Evolutionary conservation across 805 yeast species (phyloP).

Genomic region (Huiozyma sinensis): DNA sequence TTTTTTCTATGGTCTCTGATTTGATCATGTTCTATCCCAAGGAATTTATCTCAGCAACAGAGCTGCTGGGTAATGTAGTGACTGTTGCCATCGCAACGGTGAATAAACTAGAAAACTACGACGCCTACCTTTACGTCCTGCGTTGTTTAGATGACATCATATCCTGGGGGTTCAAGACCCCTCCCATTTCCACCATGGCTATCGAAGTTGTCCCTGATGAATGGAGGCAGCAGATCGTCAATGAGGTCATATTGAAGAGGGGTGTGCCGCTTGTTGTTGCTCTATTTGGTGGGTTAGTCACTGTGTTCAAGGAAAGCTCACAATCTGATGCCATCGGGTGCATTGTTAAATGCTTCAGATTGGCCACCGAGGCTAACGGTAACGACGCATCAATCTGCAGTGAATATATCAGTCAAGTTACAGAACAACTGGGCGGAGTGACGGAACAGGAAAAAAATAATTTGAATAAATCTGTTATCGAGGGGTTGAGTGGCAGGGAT

Average conservation of each 20-base stretch:
- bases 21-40: conserved; percentile 58
- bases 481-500: conserved; percentile 57
- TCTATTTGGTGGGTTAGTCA: conserved; percentile 56
- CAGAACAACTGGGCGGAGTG: conserved; percentile 43
- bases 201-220: conserved; percentile 43
- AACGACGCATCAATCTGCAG: conserved; percentile 30
- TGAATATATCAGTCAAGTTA: conserved; percentile 48
- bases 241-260: conserved; percentile 35
- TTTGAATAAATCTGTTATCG: conserved; percentile 44
- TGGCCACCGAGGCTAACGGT: conserved; percentile 38
- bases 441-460: conserved; percentile 58
- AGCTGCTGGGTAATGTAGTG: conserved; percentile 40
- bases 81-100: conserved; percentile 43
- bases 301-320: conserved; percentile 58
- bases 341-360: conserved; percentile 48
- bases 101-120: conserved; percentile 52
- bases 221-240: conserved; percentile 39
- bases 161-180: conserved; percentile 72
- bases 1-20: conserved; percentile 69
- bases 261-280: conserved; percentile 47
- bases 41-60: conserved; percentile 26
- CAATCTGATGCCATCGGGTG: conserved; percentile 68
- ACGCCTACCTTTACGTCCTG: conserved; percentile 57
- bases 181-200: conserved; percentile 63
- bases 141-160: conserved; percentile 73